A percentile compares a stretch with the other conserved stretches of the same genome.
Evolutionary conservation across 2,329 filamentous ascomycete species (phyloP).

Genomic region (Botryotinia calthae): DNA sequence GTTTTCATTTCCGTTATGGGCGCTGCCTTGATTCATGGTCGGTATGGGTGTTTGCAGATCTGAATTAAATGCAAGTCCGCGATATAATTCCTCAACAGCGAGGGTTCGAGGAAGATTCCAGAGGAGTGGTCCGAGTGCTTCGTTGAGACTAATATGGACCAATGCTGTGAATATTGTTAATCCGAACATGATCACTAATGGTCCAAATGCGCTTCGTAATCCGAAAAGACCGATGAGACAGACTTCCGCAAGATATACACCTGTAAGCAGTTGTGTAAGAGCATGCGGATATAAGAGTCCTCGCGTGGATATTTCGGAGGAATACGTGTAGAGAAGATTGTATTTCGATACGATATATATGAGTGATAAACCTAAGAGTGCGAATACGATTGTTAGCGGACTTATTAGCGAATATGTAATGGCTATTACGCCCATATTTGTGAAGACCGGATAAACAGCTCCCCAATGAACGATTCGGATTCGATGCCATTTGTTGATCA

Average conservation of each 20-base stretch:
- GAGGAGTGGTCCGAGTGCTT: conserved; percentile 34
- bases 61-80: conserved; percentile 34
- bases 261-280: conserved; percentile 61
- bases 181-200: conserved; percentile 56
- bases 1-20: conserved; percentile 20
- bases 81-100: conserved; percentile 31
- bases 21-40: conserved; percentile 35
- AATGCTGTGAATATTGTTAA: conserved; percentile 54
- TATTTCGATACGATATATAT: conserved; percentile 66
- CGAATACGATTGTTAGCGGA: conserved; percentile 63
- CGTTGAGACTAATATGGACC: conserved; percentile 47
- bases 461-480: conserved; percentile 57
- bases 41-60: conserved; percentile 27
- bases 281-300: conserved; percentile 63
- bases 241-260: conserved; percentile 60
- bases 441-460: conserved; percentile 56
- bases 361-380: conserved; percentile 58
- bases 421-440: conserved; percentile 44
- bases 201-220: conserved; percentile 52
- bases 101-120: conserved; percentile 37
- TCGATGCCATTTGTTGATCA: conserved; percentile 55
- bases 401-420: conserved; percentile 65
- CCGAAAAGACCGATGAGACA: conserved; percentile 64
- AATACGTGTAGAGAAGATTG: conserved; percentile 62
- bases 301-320: conserved; percentile 61